Base-by-base conservation (phyloP, 139 green algal genomes). In the Ettlia oleoabundans region DNA sequence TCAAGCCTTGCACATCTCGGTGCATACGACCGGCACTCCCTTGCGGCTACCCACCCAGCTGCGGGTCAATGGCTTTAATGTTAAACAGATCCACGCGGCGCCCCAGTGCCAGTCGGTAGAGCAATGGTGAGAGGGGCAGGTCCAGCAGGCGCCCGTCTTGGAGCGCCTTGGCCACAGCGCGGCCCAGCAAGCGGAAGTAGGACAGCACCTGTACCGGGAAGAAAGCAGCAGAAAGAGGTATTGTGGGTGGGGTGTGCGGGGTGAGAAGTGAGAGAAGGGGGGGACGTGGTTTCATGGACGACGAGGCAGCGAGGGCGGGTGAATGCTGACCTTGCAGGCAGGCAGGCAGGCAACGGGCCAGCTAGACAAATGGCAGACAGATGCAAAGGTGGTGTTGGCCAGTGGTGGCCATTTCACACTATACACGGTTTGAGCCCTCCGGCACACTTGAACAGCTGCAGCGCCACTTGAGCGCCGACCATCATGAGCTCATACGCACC, bases 131-230 rank as follows among this genome's bases (percentile, higher is more conserved):
- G 61, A 99, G 83, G 0, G 93, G 88, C 63, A 99, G 64, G 85
- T 99, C 97, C 83, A 99, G 90, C 78, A 99, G 86, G 32, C 97
- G 90, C 47, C 84, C 73, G 86, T 99, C 97, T 73, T 98, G 94
- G 64, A 99, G 87, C 8, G 95, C 96, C 85, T 98, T 98, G 71
- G 88, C 97, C 83, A 98, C 88, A 13, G 91, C 89, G 1, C 91
- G 88, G 10, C 97, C 97, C 81, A 98, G 89, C 84, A 98, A 87
- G 63, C 84, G 80, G 90, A 99, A 99, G 58, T 91, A 72, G 64
- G 92, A 87, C 10, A 93, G 30, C 7, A 51, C 62, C 79, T 89
- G 61, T 53, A 53, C 66, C 21, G 52, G 43, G 79, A 5, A 28
- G 21, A n/a, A 28, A 65, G 55, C 18, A 65, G 55, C 18, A n/a